Base-by-base conservation (phyloP, 129 eudicot species). In the Silybum marianum region DNA sequence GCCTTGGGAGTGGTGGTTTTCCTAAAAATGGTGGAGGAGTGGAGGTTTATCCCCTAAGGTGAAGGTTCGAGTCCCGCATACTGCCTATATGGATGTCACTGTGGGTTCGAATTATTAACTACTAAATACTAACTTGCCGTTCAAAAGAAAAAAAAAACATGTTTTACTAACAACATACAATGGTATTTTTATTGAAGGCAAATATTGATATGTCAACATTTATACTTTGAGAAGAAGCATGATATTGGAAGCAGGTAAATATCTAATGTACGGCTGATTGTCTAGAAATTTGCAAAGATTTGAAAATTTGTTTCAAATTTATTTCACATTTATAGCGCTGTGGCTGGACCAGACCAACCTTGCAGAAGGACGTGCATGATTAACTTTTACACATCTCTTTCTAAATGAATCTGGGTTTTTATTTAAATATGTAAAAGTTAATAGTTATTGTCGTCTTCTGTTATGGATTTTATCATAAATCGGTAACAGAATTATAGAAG, bases 241-340 rank as follows among this genome's bases (percentile, higher is more conserved):
- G 63, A 51, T 51, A 51, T 58, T 23, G 6, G 32, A 80, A 21
- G 13, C 18, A 34, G 36, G 30, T 69, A 32, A 70, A 42, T 70
- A 54, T 79, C 36, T 23, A 54, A 46, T 36, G 71, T 68, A 69
- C 48, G 60, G 60, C 58, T 38, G 32, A 23, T 54, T 54, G 81
- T 28, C 68, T 70, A 18, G 73, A 34, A 39, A 83, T 63, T n/a
- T 71, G 78, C 14, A 71, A 70, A 62, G 72, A 23, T 69, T 54
- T 54, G 81, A 82, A 70, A 23, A 14, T n/a, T 18, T 69, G 39
- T 69, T 58, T 51, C 9, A 6, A 67, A 68, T 69, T 51, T 34
- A 82, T 76, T 71, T 58, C 82, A 72, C 82, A 83, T 71, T 83
- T 38, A 83, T 60, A 71, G 48, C 86, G 9, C 9, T 39, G 58